phyloP scores from a whole-genome alignment of 192 early-diverging fungal genomes.

The Backusella australiensis region DNA sequence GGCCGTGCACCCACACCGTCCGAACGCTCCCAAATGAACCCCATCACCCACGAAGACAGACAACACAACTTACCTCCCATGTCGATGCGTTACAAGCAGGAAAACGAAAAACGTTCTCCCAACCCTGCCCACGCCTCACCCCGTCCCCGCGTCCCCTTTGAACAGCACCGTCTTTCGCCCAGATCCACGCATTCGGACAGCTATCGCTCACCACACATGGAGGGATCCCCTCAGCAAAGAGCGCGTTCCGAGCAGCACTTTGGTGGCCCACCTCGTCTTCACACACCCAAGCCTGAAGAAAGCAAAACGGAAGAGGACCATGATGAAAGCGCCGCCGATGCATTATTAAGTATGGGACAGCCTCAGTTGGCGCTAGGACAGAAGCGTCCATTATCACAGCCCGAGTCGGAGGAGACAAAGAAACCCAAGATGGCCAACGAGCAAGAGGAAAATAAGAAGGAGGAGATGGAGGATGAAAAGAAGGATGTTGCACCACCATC shows the following conservation, averaged over 20 bases:
- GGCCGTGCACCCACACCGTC: conserved; percentile 33
- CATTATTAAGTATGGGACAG: conserved; percentile 20
- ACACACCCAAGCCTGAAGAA: not conserved
- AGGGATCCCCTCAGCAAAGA: no score
- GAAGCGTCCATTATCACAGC: conserved; percentile 3
- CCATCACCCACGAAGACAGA: conserved; percentile 20
- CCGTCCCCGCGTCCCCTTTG: conserved; percentile 1
- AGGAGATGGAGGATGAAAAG: not conserved
- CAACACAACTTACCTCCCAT: conserved; percentile 11
- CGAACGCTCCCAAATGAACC: conserved; percentile 33
- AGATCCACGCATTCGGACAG: not conserved
- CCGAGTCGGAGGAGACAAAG: conserved; percentile 3
- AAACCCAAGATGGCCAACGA: not conserved
- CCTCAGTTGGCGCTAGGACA: conserved; percentile 1
- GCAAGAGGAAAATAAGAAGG: not conserved
- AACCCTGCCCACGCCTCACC: conserved; percentile 7
- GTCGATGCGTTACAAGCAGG: not conserved
- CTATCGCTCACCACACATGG: not conserved
- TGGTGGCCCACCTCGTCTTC: not conserved
- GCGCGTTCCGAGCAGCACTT: no score
- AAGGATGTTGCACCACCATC: not conserved
- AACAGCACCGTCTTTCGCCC: conserved; percentile 8
- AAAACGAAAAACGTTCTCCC: conserved; percentile 9
- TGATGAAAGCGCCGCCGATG: conserved; percentile 31
- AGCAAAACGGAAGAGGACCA: conserved; percentile 3